Base-by-base conservation (phyloP, 805 yeast genomes). In the Teunomyces kruisii region DNA sequence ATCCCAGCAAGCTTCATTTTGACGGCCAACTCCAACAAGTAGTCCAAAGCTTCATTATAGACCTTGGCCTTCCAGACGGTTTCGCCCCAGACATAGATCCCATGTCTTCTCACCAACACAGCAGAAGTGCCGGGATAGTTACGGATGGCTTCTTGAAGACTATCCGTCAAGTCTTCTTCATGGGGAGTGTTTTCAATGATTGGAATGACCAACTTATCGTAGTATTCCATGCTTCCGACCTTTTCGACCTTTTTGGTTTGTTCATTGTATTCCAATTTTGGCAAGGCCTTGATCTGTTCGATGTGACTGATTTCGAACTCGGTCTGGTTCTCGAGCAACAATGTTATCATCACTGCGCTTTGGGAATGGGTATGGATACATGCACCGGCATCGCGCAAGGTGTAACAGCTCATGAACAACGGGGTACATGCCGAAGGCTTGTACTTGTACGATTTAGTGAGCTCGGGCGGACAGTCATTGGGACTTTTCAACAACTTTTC, bases 361-460 rank as follows among this genome's bases (percentile, higher is more conserved):
- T 84, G 92, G 0, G 97, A 90, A 62, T 91, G 98, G 0, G 97
- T 91, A 64, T 91, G 98, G 47, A 91, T 90, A 62, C 96, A 88
- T 2, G 97, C 96, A 7, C 95, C 96, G 1, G 95, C 94, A 46
- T 78, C 75, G 52, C 92, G 74, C 62, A 78, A 59, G 17, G 70
- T 73, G 65, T 84, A 83, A 51, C 89, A 80, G 32, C 90, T 81
- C 69, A 86, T 60, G 67, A 92, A 91, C 42, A 91, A 67, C 9
- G 97, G 97, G 0, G 96, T 88, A 59, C 97, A 91, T 0, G 96
- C 96, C 24, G 94, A 85, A n/a, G 96, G 96, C 61, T 88, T 90
- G 64, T 77, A 83, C 47, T 67, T 68, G 54, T 68, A 71, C 36
- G 57, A 50, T 35, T 60, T 65, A 15, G 73, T 67, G 47, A 68